Base-by-base conservation (phyloP, 345 rosid genomes). In the Bruguiera sexangula region DNA sequence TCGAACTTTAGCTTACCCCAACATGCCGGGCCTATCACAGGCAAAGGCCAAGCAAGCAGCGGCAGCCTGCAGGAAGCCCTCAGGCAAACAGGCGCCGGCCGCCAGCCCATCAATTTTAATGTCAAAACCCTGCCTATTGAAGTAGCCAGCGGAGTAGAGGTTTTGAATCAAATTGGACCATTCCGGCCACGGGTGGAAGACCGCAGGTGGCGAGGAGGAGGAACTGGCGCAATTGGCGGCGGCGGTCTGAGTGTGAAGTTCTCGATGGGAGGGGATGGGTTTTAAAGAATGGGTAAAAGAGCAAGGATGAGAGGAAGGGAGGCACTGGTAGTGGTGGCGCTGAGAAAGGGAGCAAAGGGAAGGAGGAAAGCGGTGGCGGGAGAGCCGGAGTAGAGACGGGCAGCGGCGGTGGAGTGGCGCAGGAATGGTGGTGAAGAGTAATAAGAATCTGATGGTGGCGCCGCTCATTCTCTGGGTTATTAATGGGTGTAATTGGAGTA, bases 21-120 rank as follows among this genome's bases (percentile, higher is more conserved):
- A 70, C 30, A 86, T 57, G 6, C 75, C 74, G n/a, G 91, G 89
- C 66, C 86, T 75, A 56, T 84, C 87, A 27, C 80, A 82, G 19
- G 96, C 90, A 58, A 90, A 74, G 11, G 93, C 80, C 72, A 90
- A 74, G 87, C 91, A 90, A 43, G 90, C 95, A 30, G 58, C 32
- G 32, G 83, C 83, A 58, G 85, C 87, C 26, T 73, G 72, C 52
- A 82, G n/a, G 60, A 92, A 73, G 31, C 82, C 89, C 60, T 88
- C 85, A 7, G 87, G 82, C 60, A 85, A 83, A 68, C 75, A 73
- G 30, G 73, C 68, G 34, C 68, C 80, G 0, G 50, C 70, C n/a
- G 61, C 77, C 31, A 83, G 77, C 43, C 82, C 87, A 6, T 75
- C 77, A 58, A 29, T 39, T 51, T 27, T 62, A 65, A 29, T 68